phyloP scores from a whole-genome alignment of 169 alveolate genomes.

The Eimeria praecox region DNA sequence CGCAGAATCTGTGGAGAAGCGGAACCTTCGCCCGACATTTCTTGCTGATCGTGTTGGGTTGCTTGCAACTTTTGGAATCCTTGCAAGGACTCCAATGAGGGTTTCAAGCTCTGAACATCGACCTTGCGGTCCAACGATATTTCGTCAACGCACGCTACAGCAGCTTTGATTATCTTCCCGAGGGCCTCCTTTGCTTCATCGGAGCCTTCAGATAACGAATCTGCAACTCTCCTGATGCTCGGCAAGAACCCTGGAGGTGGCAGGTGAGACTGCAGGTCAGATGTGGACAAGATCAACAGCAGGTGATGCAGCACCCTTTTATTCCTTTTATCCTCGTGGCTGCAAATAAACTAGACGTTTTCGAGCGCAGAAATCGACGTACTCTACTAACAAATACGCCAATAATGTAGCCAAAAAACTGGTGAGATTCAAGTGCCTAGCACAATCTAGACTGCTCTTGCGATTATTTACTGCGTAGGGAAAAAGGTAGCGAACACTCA shows the following conservation, averaged over 20 bases:
- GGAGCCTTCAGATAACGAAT: constrained; percentile 16
- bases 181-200: constrained; percentile 50
- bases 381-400: neutral
- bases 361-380: neutral
- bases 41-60: neutral
- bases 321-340: neutral
- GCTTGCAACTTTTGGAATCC: neutral
- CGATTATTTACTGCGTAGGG: neutral
- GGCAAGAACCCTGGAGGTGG: constrained; percentile 16
- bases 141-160: constrained; percentile 47
- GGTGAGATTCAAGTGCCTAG: neutral
- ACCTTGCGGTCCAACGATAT: constrained; percentile 63
- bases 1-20: constrained; percentile 35
- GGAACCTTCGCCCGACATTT: neutral
- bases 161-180: constrained; percentile 21
- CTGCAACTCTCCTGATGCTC: constrained; percentile 1
- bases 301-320: neutral
- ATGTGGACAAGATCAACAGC: neutral
- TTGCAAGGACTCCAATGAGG: neutral
- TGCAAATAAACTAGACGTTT: neutral
- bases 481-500: neutral
- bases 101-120: neutral
- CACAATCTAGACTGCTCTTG: neutral
- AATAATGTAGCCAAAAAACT: neutral
- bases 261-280: constrained; percentile 14